Evolutionary conservation across 1,139 yeast genomes (phyloP), one percentile per base, ranked within the genome.

Genomic region (Kodamaea sp.): DNA sequence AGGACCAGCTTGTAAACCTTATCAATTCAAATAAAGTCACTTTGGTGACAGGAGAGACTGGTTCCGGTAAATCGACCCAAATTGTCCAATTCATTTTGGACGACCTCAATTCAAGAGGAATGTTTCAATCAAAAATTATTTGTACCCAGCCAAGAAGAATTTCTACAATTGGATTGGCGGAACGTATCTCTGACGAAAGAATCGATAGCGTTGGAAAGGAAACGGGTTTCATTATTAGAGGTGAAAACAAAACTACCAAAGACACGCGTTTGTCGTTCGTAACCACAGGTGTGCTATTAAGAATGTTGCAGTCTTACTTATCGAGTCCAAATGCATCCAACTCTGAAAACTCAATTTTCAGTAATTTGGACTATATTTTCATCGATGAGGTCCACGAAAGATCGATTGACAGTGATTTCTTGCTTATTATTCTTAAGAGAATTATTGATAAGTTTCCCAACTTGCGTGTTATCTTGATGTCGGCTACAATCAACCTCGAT

Each of bases 61-160:
- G 98, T 20, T 66, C 74, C 11, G 71, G 74, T 42, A 63, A 66
- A 43, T 57, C 74, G 22, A 63, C 76, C 13, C 72, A 70, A 55
- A 80, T 88, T 10, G 96, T 88, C 3, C 98, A 92, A 57, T 92
- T 88, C 49, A 66, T 92, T 12, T 63, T 90, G 21, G 97, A 92
- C 55, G 68, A 80, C 28, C 53, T 83, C 41, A 61, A 68, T 31
- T 27, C 53, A 0, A 52, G 57, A 12, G 75, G 75, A 0, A 73
- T 79, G 38, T 73, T 63, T 40, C 51, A 59, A 13, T 74, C 84
- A 8, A 79, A 76, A 31, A 84, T 92, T 6, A 65, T 90, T 4
- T 89, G 97, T 57, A 89, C 97, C 0, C 97, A 92, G 57, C 98
- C 98, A 2, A 74, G 98, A 60, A 81, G 97, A 69, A 90, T 92